Evolutionary conservation across 2,329 filamentous ascomycete genomes (phyloP).

Genomic region (Stenocarpella maydis): DNA sequence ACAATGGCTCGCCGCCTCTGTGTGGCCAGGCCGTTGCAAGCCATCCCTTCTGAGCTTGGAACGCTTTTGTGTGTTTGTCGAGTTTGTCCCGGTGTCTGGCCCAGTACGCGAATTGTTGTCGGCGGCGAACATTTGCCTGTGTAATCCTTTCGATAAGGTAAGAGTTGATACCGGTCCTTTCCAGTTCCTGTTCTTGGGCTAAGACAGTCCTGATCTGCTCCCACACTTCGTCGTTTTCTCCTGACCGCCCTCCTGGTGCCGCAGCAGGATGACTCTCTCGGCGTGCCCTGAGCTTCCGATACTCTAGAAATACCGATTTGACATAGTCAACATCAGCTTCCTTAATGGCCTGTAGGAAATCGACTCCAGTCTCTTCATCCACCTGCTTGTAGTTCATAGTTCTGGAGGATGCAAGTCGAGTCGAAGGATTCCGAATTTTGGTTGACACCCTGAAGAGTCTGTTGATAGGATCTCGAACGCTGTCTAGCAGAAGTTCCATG

Average conservation of each 20-base stretch:
- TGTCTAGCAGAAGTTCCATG: slow-evolving; percentile 5
- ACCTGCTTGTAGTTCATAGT: slow-evolving; percentile 2
- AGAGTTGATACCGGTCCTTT: not conserved
- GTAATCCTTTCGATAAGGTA: slow-evolving; percentile 13
- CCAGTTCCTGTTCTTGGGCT: not conserved
- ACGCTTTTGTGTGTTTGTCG: not conserved
- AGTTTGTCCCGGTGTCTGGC: slow-evolving; percentile 13
- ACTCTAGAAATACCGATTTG: slow-evolving; percentile 8
- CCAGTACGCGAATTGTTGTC: slow-evolving; percentile 26
- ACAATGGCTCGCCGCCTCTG: not conserved
- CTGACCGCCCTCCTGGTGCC: not conserved
- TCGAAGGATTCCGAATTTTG: slow-evolving; percentile 20
- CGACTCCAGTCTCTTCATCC: slow-evolving; percentile 17
- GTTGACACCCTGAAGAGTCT: slow-evolving; percentile 25
- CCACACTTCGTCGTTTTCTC: slow-evolving; percentile 8
- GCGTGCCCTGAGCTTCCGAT: not conserved
- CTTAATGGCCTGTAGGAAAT: slow-evolving; percentile 15
- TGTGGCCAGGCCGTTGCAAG: not conserved
- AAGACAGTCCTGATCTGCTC: slow-evolving; percentile 18
- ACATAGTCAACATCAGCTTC: slow-evolving; percentile 14
- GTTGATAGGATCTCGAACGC: slow-evolving; percentile 25
- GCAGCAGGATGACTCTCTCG: not conserved
- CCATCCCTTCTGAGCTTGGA: not conserved
- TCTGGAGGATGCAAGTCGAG: slow-evolving; percentile 19
- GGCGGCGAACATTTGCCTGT: slow-evolving; percentile 5